Conservation (phyloP, 2,329 filamentous ascomycete species). For the Fusarium protoensiforme region DNA sequence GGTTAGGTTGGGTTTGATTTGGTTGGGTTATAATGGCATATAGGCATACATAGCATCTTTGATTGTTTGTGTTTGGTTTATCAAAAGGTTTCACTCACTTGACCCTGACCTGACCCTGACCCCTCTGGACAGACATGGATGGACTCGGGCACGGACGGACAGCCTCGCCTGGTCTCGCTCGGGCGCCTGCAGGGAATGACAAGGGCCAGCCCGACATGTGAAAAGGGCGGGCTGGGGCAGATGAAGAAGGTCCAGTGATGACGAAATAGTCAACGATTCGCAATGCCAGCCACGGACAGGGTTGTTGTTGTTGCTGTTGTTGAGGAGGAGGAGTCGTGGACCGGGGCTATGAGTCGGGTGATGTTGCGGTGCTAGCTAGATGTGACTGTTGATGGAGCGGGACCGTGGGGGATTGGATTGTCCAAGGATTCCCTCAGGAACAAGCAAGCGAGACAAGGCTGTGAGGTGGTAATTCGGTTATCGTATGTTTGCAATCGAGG, state of each 20-base stretch:
- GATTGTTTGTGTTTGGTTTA: slow-evolving; percentile 17
- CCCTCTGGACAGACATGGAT: neutral
- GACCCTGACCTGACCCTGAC: neutral
- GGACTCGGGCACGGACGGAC: neutral
- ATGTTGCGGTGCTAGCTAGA: slow-evolving; percentile 13
- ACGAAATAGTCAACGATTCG: slow-evolving; percentile 22
- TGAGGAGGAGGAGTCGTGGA: neutral
- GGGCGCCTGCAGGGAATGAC: neutral
- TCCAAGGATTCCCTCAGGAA: neutral
- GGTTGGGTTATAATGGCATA: slow-evolving; percentile 22
- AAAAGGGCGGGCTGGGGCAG: slow-evolving; percentile 13
- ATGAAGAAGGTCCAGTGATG: slow-evolving; percentile 25
- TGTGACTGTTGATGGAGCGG: slow-evolving; percentile 18
- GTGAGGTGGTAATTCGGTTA: neutral
- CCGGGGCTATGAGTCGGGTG: slow-evolving; percentile 28
- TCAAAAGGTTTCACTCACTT: slow-evolving; percentile 4
- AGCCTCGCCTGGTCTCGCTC: neutral
- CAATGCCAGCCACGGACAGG: slow-evolving; percentile 26
- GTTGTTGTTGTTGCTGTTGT: neutral
- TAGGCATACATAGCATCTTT: slow-evolving; percentile 21
- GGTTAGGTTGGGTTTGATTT: neutral
- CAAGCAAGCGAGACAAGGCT: neutral
- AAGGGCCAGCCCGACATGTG: slow-evolving; percentile 15
- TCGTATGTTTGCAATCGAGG: neutral
- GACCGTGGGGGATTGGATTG: neutral